Evolutionary conservation across 257 asterid genomes (phyloP).

Genomic region (Osmanthus fragrans): DNA sequence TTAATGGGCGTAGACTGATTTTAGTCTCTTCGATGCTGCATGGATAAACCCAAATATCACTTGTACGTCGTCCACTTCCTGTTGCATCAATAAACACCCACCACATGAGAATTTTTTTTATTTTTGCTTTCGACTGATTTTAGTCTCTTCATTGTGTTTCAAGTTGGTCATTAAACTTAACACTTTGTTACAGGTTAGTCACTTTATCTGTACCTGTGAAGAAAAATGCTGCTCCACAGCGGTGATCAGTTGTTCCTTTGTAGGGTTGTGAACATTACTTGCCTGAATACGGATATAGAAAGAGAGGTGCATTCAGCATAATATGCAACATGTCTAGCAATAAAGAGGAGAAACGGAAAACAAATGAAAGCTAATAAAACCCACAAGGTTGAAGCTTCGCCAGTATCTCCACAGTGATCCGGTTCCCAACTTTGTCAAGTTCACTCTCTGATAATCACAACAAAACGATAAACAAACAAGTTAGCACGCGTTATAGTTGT

Average conservation of each 20-base stretch:
- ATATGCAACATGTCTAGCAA: neutral
- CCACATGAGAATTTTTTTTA: neutral
- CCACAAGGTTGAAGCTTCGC: slow-evolving; percentile 71
- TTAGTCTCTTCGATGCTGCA: slow-evolving; percentile 55
- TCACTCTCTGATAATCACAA: slow-evolving; percentile 49
- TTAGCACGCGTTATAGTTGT: neutral
- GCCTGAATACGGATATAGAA: slow-evolving; percentile 41
- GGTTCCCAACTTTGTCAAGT: slow-evolving; percentile 71
- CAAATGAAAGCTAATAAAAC: slow-evolving; percentile 20
- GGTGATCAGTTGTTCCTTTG: slow-evolving; percentile 66
- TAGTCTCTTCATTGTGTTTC: neutral
- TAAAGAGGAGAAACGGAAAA: neutral
- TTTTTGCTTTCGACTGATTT: too few species aligned
- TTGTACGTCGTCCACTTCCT: slow-evolving; percentile 80
- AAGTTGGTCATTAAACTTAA: neutral
- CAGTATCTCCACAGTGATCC: slow-evolving; percentile 86
- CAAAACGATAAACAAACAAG: slow-evolving; percentile 6
- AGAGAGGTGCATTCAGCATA: neutral
- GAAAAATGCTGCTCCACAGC: slow-evolving; percentile 74
- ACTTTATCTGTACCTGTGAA: slow-evolving; percentile 53
- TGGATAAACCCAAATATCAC: slow-evolving; percentile 74
- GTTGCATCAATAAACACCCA: slow-evolving; percentile 23
- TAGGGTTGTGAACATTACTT: slow-evolving; percentile 53
- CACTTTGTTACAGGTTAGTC: neutral
- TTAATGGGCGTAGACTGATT: slow-evolving; percentile 43